Evolutionary conservation across 2,329 filamentous ascomycete genomes (phyloP), one percentile per base, ranked within the genome.

Genomic region (Pseudocercospora macadamiae): DNA sequence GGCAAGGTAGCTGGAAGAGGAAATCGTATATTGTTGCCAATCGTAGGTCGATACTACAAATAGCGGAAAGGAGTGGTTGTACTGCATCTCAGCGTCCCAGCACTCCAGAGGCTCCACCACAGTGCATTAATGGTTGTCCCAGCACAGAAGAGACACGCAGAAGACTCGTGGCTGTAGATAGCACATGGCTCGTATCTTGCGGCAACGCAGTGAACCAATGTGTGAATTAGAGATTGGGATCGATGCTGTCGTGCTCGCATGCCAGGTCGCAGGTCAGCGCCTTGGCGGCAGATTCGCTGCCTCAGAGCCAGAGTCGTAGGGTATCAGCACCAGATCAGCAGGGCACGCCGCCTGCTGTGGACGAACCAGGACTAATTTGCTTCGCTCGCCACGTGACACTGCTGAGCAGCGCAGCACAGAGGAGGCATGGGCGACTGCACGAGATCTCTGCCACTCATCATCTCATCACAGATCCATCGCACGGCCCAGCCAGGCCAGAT

Each of bases 341-440:
- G 37, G 26, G 42, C 42, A 28, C 18, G 39, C 45, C 47, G 42
- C 48, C 36, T 57, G 51, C 26, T 36, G 37, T 56, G 57, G 16
- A 16, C 48, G 9, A 34, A 37, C 36, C 28, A 42, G 49, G 54
- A 54, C 39, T 54, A 47, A 32, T 60, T 54, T 55, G 49, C 54
- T 32, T 61, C 45, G 55, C 49, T 55, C 52, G 62, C 65, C 67
- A 69, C 67, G 67, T 70, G 68, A 69, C 58, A 67, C 65, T 49
- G 42, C 55, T 28, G 45, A 36, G 57, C 53, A 9, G 48, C 56
- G 61, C 58, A 51, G 25, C 28, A 48, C n/a, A n/a, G n/a, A n/a
- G n/a, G n/a, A n/a, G n/a, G 54, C 57, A 51, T 58, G 60, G 61
- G 57, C 51, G n/a, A 59, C 53, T 57, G 60, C 57, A 54, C 42